Conservation (phyloP, 768 basidiomycete genomes). For the Russula lepida region DNA sequence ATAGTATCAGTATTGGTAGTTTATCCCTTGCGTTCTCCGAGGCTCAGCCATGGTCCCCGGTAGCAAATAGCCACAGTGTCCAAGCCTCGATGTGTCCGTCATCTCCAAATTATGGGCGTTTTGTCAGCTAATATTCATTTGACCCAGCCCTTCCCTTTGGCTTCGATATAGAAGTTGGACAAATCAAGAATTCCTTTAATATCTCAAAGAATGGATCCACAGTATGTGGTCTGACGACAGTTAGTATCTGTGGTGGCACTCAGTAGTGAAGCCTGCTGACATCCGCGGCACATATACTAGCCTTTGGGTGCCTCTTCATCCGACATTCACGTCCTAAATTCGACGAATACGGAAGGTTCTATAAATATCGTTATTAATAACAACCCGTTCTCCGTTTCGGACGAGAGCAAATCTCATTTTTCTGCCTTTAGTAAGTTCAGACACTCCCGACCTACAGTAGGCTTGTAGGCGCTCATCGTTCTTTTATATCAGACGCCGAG, state of each 20-base stretch:
- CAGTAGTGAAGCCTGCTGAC: neutral
- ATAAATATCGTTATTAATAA: slow-evolving; percentile 56
- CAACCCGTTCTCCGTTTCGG: slow-evolving; percentile 43
- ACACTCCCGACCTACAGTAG: no score
- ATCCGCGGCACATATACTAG: slow-evolving; percentile 27
- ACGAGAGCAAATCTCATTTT: slow-evolving; percentile 42
- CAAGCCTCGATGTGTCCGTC: slow-evolving; percentile 46
- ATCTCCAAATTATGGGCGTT: neutral
- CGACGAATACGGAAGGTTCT: slow-evolving; percentile 49
- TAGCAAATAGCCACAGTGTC: slow-evolving; percentile 49
- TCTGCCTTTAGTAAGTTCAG: slow-evolving; percentile 47
- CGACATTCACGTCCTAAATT: slow-evolving; percentile 41
- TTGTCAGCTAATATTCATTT: neutral
- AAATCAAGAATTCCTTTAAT: slow-evolving; percentile 59
- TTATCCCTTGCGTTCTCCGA: slow-evolving; percentile 49
- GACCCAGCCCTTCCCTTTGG: slow-evolving; percentile 61
- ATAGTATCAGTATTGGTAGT: slow-evolving; percentile 52
- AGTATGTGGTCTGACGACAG: slow-evolving; percentile 55
- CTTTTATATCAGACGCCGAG: slow-evolving; percentile 36
- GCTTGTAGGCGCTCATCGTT: neutral
- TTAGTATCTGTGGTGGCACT: slow-evolving; percentile 22
- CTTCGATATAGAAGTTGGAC: slow-evolving; percentile 46
- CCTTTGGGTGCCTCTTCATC: slow-evolving; percentile 59
- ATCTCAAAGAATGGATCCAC: slow-evolving; percentile 44
- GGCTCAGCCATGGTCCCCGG: slow-evolving; percentile 48